phyloP scores from a whole-genome alignment of 352 stramenopile species.

The Globisporangium recalcitrans region DNA sequence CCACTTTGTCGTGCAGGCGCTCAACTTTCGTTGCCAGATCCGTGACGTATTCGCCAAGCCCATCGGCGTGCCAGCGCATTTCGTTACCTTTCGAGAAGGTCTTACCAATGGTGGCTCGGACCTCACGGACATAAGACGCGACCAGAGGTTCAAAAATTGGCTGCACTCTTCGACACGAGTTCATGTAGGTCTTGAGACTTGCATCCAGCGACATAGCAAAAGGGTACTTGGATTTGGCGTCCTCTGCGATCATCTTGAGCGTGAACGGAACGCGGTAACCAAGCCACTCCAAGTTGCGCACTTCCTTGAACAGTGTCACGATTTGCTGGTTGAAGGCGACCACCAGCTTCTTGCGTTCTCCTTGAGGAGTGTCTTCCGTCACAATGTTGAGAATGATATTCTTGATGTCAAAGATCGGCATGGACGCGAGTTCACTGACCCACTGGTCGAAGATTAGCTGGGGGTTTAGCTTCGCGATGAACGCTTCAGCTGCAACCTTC shows the following conservation, averaged over 20 bases:
- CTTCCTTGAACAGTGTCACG: conserved; percentile 98
- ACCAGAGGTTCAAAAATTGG: conserved; percentile 79
- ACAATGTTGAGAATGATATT: conserved; percentile 90
- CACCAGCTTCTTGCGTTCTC: conserved; percentile 72
- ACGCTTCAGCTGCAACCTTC: conserved; percentile 86
- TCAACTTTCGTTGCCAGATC: conserved; percentile 92
- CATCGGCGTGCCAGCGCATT: conserved; percentile 86
- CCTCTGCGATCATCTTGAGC: conserved; percentile 93
- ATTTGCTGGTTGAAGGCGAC: conserved; percentile 97
- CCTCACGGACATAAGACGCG: conserved; percentile 71
- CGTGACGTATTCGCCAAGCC: conserved; percentile 81
- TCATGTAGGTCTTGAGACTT: conserved; percentile 93
- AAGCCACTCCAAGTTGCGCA: conserved; percentile 97
- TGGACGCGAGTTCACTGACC: conserved; percentile 89
- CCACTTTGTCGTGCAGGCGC: conserved; percentile 97
- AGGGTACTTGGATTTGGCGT: conserved; percentile 96
- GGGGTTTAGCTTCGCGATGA: conserved; percentile 84
- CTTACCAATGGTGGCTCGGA: conserved; percentile 83
- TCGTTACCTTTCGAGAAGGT: conserved; percentile 87
- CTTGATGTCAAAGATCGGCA: conserved; percentile 89
- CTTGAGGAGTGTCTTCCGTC: conserved; percentile 67
- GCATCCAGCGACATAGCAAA: conserved; percentile 96
- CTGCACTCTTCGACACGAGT: conserved; percentile 69
- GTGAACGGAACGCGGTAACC: conserved; percentile 96
- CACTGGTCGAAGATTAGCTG: conserved; percentile 94